Evolutionary conservation across 352 stramenopile species (phyloP), one percentile per base, ranked within the genome.

Genomic region (Globisporangium nagaii): DNA sequence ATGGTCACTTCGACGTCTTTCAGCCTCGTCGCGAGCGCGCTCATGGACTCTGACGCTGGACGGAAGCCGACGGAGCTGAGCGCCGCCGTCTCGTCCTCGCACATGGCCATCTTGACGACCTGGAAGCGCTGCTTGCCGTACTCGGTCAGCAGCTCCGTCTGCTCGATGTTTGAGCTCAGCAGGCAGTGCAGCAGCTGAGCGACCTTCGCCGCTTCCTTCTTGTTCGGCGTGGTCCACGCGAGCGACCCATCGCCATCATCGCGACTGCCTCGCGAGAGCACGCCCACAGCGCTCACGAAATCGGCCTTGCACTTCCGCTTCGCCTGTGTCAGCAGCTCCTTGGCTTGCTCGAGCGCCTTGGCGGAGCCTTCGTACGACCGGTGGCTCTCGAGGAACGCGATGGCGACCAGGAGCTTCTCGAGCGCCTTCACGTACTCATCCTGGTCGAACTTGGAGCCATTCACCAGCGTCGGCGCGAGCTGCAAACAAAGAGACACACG

Each of bases 41-140:
- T 49, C 6, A 84, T 60, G 7, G 56, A 32, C 37, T 66, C 45
- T 11, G 17, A 15, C 2, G 36, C 62, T 10, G 67, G 60, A 17
- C 72, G 68, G 24, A 86, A 86, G 1, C 62, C 66, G 15, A 86
- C 45, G 0, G 68, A 72, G 19, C 45, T 66, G 15, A 49, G 28
- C 11, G 63, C 52, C 2, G 59, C 39, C 7, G 24, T 20, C 13
- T 58, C 51, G 13, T 79, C 64, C 8, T 75, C 65, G 28, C 62
- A 62, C 0, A 90, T 19, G 19, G 80, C 73, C 68, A 84, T 77
- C 54, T 69, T 79, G 1, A 76, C 68, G 35, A 79, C 68, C 40
- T 86, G 68, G 57, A 88, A 84, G 36, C 83, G 76, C 45, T 89
- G 73, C 30, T 82, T 84, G 40, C 73, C 68, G 53, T 89, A 93